These are phyloP conservation scores for Phytophthora agathidicida DNA, from an alignment of 352 stramenopile genomes.

Conservation along the genomic window DNA sequence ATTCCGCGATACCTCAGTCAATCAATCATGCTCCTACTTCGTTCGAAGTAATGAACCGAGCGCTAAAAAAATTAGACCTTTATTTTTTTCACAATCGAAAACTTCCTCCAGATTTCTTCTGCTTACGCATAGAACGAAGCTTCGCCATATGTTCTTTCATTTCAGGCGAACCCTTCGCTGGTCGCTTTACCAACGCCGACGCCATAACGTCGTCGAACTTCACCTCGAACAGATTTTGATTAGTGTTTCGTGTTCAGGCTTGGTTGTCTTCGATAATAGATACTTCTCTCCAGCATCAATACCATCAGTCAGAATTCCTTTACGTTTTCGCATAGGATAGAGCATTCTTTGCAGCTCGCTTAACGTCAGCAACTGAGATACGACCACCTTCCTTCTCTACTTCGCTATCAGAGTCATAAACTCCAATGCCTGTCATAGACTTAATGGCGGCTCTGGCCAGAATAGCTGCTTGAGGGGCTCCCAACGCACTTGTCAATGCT, in stretches of 20 bases:
- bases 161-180: background rate
- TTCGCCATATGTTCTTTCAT: slow-evolving; percentile 6
- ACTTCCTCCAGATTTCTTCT: too few species aligned
- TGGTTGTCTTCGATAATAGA: slow-evolving; percentile 9
- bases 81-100: slow-evolving; percentile 6
- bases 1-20: too few species aligned
- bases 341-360: background rate
- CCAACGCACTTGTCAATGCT: background rate
- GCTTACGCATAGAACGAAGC: background rate
- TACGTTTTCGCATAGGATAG: slow-evolving; percentile 7
- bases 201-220: slow-evolving; percentile 5
- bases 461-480: too few species aligned
- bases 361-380: background rate
- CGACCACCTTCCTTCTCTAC: background rate
- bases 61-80: background rate
- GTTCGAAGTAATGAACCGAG: slow-evolving; percentile 1
- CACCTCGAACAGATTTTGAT: slow-evolving; percentile 4
- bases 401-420: slow-evolving; percentile 12
- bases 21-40: slow-evolving; percentile 13
- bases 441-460: background rate
- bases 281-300: slow-evolving; percentile 6
- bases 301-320: slow-evolving; percentile 8
- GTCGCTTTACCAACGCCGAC: slow-evolving; percentile 8
- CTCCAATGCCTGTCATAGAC: background rate
- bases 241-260: slow-evolving; percentile 10